Percentiles rank a stretch among this genome's conserved stretches.
Evolutionary conservation across 495 filamentous ascomycete species (phyloP).

Genomic region (Hyphodiscus hymeniophilus): DNA sequence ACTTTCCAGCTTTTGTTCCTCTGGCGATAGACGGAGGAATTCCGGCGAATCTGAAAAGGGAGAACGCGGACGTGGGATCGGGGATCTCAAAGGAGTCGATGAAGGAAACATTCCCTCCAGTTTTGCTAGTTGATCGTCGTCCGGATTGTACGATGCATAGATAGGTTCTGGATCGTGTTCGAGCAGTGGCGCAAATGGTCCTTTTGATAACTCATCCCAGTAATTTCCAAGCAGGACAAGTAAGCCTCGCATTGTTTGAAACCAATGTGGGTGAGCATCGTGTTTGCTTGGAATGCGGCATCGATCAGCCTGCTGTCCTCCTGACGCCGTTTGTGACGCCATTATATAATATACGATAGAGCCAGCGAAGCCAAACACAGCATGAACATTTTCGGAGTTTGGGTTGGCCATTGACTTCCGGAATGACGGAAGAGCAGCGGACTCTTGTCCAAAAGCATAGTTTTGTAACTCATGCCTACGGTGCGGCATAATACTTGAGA

Average conservation of each 20-base stretch:
- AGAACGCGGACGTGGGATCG: neutral
- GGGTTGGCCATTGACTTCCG: conserved; percentile 1
- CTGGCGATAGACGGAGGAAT: conserved; percentile 3
- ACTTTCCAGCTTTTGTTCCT: conserved; percentile 13
- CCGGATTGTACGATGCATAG: neutral
- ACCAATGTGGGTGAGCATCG: conserved; percentile 9
- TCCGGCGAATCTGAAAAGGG: neutral
- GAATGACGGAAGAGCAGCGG: conserved; percentile 5
- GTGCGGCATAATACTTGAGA: conserved; percentile 26
- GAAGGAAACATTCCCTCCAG: conserved; percentile 4
- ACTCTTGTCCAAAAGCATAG: conserved; percentile 6
- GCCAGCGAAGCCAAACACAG: conserved; percentile 13
- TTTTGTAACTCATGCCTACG: conserved; percentile 4
- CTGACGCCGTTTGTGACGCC: conserved; percentile 9
- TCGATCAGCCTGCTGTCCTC: conserved; percentile 4
- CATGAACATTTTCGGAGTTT: neutral
- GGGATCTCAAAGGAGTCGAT: neutral
- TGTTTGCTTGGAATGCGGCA: conserved; percentile 4
- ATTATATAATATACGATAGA: conserved; percentile 21
- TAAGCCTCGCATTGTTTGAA: conserved; percentile 7
- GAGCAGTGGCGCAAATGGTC: conserved; percentile 4
- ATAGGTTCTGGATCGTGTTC: neutral
- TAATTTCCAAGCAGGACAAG: conserved; percentile 1
- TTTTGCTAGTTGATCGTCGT: conserved; percentile 7
- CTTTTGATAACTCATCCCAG: conserved; percentile 1